Percentiles rank a stretch among this genome's conserved stretches.
phyloP scores from a whole-genome alignment of 768 basidiomycete species.

The Amanita inopinata region DNA sequence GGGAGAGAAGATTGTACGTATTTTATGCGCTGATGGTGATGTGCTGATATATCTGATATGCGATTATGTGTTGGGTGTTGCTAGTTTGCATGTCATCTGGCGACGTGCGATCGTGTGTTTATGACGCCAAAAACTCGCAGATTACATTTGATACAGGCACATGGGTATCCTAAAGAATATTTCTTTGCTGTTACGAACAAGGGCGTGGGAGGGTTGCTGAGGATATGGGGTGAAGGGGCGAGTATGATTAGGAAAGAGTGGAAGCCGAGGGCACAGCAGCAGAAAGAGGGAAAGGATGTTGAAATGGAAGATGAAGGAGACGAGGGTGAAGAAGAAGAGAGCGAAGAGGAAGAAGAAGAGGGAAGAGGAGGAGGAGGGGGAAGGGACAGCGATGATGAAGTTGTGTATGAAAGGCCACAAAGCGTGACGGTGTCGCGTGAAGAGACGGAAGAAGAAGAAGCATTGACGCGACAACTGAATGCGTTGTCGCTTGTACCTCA shows the following conservation, averaged over 20 bases:
- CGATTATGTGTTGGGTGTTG: not conserved
- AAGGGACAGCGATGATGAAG: conserved; percentile 17
- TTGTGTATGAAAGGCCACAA: conserved; percentile 16
- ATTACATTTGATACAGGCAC: conserved; percentile 72
- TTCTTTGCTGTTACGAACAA: conserved; percentile 91
- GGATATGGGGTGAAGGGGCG: conserved; percentile 77
- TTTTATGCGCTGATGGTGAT: conserved; percentile 3
- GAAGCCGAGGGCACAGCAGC: conserved; percentile 31
- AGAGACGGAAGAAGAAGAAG: conserved; percentile 29
- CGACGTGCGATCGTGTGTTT: conserved; percentile 50
- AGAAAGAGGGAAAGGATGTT: conserved; percentile 8
- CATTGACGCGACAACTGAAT: conserved; percentile 35
- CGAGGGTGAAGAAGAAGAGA: conserved; percentile 15
- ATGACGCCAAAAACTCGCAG: conserved; percentile 65
- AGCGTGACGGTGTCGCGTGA: conserved; percentile 13
- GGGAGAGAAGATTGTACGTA: conserved; percentile 76
- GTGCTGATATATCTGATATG: conserved; percentile 8
- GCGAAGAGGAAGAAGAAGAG: conserved; percentile 18
- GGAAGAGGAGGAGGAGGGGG: conserved; percentile 17
- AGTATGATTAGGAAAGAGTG: conserved; percentile 69
- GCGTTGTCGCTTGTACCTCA: conserved; percentile 54
- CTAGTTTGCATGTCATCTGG: conserved; percentile 76
- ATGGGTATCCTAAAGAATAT: conserved; percentile 81
- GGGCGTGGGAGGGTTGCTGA: conserved; percentile 72
- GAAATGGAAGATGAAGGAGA: conserved; percentile 16